Percentiles rank a stretch among this genome's conserved stretches.
These are phyloP conservation scores for Gaultheria prostrata DNA, from an alignment of 148 eudicot genomes.

Conservation along the genomic window DNA sequence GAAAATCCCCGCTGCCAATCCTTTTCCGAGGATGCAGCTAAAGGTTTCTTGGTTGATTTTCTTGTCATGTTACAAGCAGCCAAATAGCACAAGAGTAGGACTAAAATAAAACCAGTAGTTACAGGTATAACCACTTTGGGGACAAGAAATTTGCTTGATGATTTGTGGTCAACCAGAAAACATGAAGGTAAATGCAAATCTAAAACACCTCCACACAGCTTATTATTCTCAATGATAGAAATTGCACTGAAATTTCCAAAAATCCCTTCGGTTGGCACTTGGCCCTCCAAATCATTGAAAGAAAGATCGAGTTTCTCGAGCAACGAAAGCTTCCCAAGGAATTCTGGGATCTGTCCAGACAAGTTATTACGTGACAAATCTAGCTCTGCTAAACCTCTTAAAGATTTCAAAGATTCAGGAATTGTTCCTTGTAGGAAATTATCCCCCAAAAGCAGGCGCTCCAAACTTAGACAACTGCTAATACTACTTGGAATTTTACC, in stretches of 20 bases:
- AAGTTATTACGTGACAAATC: conserved; percentile 47
- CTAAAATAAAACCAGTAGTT: not conserved
- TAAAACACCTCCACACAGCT: conserved; percentile 38
- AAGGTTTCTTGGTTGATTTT: not conserved
- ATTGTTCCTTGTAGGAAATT: conserved; percentile 33
- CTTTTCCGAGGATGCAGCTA: not conserved
- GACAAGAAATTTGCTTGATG: not conserved
- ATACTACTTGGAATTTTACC: conserved; percentile 38
- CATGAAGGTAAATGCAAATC: conserved; percentile 36
- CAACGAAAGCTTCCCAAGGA: conserved; percentile 18
- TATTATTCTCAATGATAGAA: conserved; percentile 25
- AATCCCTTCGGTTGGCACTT: conserved; percentile 34
- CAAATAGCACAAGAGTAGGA: not conserved
- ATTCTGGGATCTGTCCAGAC: conserved; percentile 36
- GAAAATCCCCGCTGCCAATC: conserved; percentile 16
- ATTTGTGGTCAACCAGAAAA: not conserved
- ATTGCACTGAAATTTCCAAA: conserved; percentile 33
- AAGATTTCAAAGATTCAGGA: conserved; percentile 22
- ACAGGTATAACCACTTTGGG: not conserved
- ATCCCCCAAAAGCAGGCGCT: conserved; percentile 13
- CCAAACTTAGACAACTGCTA: conserved; percentile 22
- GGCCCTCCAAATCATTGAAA: conserved; percentile 36
- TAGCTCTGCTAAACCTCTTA: conserved; percentile 26
- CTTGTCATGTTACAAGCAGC: not conserved
- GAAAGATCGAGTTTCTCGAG: conserved; percentile 29